Percentiles rank a stretch among this genome's conserved stretches.
These are phyloP conservation scores for Crithidia bombi DNA, from an alignment of 208 protist genomes.

Conservation along the genomic window DNA sequence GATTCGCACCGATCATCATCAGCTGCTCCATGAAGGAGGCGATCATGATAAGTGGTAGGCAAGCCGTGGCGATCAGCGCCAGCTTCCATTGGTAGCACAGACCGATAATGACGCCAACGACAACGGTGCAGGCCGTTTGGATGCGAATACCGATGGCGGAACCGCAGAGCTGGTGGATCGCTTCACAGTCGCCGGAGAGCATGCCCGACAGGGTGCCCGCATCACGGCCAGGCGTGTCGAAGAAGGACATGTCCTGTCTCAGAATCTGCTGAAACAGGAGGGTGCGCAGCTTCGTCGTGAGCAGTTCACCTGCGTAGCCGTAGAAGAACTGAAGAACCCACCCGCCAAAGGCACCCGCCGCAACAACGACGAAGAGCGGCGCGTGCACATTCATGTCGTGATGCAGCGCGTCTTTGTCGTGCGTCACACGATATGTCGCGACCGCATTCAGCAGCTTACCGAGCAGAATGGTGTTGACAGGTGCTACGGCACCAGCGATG, in stretches of 20 bases:
- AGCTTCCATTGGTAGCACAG: slow-evolving; percentile 81
- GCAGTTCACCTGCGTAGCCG: slow-evolving; percentile 71
- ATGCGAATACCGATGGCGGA: slow-evolving; percentile 65
- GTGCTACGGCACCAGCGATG: slow-evolving; percentile 40
- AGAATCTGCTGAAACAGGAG: slow-evolving; percentile 75
- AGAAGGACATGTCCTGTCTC: slow-evolving; percentile 87
- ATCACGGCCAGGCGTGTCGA: slow-evolving; percentile 75
- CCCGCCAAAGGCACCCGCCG: slow-evolving; percentile 35
- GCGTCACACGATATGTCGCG: slow-evolving; percentile 33
- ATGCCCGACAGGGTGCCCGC: slow-evolving; percentile 70
- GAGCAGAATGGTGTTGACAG: slow-evolving; percentile 55
- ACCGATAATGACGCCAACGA: slow-evolving; percentile 58
- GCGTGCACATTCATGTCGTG: slow-evolving; percentile 48
- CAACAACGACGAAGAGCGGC: slow-evolving; percentile 58
- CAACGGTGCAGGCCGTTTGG: slow-evolving; percentile 54
- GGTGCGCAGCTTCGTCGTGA: slow-evolving; percentile 69
- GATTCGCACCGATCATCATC: slow-evolving; percentile 45
- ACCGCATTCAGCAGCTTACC: slow-evolving; percentile 51
- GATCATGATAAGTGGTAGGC: slow-evolving; percentile 60
- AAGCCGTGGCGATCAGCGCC: slow-evolving; percentile 59
- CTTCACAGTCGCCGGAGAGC: slow-evolving; percentile 83
- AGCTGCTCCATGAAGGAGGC: slow-evolving; percentile 42
- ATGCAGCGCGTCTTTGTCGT: slow-evolving; percentile 39
- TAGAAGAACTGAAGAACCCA: slow-evolving; percentile 69
- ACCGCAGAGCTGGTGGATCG: slow-evolving; percentile 78